A percentile compares a stretch with the other conserved stretches of the same genome.
These are phyloP conservation scores for Globisporangium echinulatum DNA, from an alignment of 352 stramenopile species.

Conservation along the genomic window DNA sequence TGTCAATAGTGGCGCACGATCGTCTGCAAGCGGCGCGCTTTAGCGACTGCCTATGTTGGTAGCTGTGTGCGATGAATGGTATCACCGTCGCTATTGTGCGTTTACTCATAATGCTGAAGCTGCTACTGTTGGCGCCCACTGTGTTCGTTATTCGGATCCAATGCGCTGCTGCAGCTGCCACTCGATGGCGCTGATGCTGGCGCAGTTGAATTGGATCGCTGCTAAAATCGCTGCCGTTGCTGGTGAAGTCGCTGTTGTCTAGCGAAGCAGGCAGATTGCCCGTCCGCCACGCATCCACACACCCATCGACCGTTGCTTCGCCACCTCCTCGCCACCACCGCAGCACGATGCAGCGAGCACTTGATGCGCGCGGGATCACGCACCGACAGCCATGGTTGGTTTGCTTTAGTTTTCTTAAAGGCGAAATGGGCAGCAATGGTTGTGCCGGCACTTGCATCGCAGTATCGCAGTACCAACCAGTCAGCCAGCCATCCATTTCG, in stretches of 20 bases:
- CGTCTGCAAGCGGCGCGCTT: no score
- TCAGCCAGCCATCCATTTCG: no score
- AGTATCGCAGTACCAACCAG: constrained; percentile 6
- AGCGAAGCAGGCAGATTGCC: neutral
- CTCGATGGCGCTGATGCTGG: no score
- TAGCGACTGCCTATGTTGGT: neutral
- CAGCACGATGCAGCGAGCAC: neutral
- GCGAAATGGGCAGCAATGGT: constrained; percentile 56
- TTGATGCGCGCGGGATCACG: constrained; percentile 16
- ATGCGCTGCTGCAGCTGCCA: no score
- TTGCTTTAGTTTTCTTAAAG: constrained; percentile 83
- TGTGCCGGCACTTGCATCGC: no score
- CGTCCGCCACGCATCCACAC: no score
- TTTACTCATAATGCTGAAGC: neutral
- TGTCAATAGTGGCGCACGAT: neutral
- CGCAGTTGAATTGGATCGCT: neutral
- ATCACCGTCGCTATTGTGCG: neutral
- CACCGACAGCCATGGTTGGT: constrained; percentile 83
- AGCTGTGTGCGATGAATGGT: neutral
- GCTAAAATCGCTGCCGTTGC: constrained; percentile 3
- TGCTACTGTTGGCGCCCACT: neutral
- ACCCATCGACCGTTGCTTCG: no score
- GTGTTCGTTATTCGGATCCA: neutral
- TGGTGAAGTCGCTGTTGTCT: neutral
- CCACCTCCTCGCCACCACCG: neutral